Evolutionary conservation across 331 rosid species (phyloP), one percentile per base, ranked within the genome.

Genomic region (Saraca asoca): DNA sequence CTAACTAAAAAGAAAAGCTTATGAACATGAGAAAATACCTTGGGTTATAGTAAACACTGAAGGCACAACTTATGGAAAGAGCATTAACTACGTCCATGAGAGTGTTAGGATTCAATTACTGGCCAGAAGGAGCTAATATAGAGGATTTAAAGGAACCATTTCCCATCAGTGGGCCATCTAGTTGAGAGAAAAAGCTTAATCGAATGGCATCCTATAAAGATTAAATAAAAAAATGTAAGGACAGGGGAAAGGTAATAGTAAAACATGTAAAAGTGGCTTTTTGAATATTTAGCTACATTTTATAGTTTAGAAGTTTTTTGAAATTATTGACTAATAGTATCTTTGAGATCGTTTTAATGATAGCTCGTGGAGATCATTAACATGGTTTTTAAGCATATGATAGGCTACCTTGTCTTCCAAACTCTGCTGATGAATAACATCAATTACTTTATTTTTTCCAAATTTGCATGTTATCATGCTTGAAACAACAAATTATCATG

Each of bases 391-490:
- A 72, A 59, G 37, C 62, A 65, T 57, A 13, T 3, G n/a, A 71
- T 29, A 65, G 58, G 15, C 58, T 80, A 91, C 97, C 96, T 91
- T 91, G 14, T 88, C 94, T 52, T 84, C 97, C 81, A 91, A 76
- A 34, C 76, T 88, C 70, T 78, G 81, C 71, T 91, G 34, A 91
- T 77, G 76, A 91, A 91, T 60, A 91, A 66, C 75, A 86, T 87
- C 81, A 91, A 68, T 69, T 91, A 94, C 88, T 84, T 91, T 82
- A 86, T 49, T 65, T 88, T 91, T 78, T 91, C 96, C 88, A 91
- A 74, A 76, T 81, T 57, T 86, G 96, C 79, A 88, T 85, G 62
- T 83, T 80, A 79, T 91, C 97, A 58, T 91, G 97, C 86, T 96
- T 91, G 85, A 48, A 79, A 84, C 41, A 72, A 37, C 50, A 76